Conservation (phyloP, 83 land plant species). For the Picea abies region DNA sequence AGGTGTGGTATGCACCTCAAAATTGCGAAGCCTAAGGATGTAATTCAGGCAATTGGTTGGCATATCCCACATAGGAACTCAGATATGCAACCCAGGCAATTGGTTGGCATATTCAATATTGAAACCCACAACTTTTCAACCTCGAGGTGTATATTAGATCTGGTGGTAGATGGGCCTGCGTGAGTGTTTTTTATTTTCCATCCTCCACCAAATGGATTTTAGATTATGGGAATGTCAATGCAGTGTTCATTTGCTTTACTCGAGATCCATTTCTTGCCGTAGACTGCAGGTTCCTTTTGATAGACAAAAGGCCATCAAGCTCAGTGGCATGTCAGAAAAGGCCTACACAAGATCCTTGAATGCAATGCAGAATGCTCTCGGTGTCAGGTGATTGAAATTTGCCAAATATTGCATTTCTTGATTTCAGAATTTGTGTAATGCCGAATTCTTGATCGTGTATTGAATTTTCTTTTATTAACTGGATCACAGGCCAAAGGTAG, state of each 20-base stretch:
- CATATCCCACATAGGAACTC: too few relatives aligned
- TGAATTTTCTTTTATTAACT: not conserved
- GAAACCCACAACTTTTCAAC: too few relatives aligned
- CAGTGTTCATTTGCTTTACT: too few relatives aligned
- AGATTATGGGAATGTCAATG: too few relatives aligned
- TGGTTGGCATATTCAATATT: too few relatives aligned
- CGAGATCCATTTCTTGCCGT: not conserved
- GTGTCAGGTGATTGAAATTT: conserved; percentile 53
- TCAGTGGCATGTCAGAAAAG: conserved; percentile 93
- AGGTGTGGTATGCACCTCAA: not conserved
- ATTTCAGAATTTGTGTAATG: not conserved
- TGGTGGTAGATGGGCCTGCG: too few relatives aligned
- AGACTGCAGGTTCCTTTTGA: conserved; percentile 76
- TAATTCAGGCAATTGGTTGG: too few relatives aligned
- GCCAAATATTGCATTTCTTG: not conserved
- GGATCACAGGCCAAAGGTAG: conserved; percentile 62
- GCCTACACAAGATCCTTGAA: conserved; percentile 85
- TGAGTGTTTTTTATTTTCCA: too few relatives aligned
- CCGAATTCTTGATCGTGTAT: not conserved
- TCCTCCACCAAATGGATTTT: too few relatives aligned
- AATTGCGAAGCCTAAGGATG: too few relatives aligned
- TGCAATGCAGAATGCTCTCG: conserved; percentile 81
- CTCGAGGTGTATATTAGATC: too few relatives aligned
- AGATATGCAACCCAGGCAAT: too few relatives aligned
- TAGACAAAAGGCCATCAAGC: conserved; percentile 56